These are phyloP conservation scores for Saccharomycopsis fodiens DNA, from an alignment of 805 yeast species.

Conservation along the genomic window DNA sequence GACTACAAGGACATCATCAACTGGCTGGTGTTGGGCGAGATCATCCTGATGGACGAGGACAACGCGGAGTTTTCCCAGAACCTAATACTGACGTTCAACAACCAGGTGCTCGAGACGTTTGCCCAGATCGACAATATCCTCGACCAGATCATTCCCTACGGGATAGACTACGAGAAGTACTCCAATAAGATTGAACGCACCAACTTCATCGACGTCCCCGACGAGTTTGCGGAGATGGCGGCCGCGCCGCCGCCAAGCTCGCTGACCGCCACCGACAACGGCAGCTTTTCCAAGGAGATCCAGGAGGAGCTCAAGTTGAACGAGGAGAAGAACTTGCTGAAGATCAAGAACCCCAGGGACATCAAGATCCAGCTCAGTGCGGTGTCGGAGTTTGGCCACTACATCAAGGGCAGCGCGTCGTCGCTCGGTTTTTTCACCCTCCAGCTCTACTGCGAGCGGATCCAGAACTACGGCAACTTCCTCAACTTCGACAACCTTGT, in stretches of 20 bases:
- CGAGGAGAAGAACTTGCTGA: slow-evolving; percentile 24
- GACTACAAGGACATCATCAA: slow-evolving; percentile 60
- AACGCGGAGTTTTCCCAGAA: slow-evolving; percentile 83
- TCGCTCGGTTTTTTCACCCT: slow-evolving; percentile 81
- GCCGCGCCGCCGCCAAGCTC: slow-evolving; percentile 11
- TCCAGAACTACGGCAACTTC: slow-evolving; percentile 71
- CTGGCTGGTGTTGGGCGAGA: slow-evolving; percentile 82
- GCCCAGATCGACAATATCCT: slow-evolving; percentile 58
- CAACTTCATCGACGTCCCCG: slow-evolving; percentile 15
- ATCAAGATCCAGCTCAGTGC: slow-evolving; percentile 36
- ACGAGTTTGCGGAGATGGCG: slow-evolving; percentile 19
- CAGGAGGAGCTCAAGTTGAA: slow-evolving; percentile 28
- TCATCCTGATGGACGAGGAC: slow-evolving; percentile 93
- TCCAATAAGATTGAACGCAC: slow-evolving; percentile 7
- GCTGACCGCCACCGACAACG: neutral
- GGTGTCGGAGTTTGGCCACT: slow-evolving; percentile 79
- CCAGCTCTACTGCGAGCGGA: slow-evolving; percentile 83
- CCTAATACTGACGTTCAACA: slow-evolving; percentile 75
- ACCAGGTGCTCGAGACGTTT: slow-evolving; percentile 81
- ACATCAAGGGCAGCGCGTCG: slow-evolving; percentile 91
- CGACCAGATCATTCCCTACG: slow-evolving; percentile 19
- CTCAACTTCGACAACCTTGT: slow-evolving; percentile 16
- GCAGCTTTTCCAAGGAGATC: slow-evolving; percentile 14
- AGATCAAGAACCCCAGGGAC: slow-evolving; percentile 18
- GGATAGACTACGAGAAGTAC: slow-evolving; percentile 14